Evolutionary conservation across 306 rosid species (phyloP).

Genomic region (Cicer arietinum): DNA sequence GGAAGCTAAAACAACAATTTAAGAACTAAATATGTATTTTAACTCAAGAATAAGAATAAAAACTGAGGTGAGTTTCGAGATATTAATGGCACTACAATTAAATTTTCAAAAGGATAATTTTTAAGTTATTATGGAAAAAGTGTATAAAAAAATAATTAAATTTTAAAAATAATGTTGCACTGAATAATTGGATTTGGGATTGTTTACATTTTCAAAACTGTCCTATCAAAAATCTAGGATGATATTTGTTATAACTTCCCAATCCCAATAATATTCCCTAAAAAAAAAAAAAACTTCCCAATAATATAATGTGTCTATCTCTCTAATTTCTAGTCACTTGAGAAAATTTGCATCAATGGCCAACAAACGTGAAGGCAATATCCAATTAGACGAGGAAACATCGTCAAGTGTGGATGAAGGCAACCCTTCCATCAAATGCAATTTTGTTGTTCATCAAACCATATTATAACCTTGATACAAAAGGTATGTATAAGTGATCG

Average conservation of each 20-base stretch:
- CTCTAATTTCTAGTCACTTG: not conserved
- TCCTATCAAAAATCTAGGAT: not conserved
- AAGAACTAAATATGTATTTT: no score
- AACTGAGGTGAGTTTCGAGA: no score
- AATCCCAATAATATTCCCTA: not conserved
- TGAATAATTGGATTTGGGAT: no score
- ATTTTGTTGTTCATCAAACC: slow-evolving; percentile 39
- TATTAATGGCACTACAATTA: no score
- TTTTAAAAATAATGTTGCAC: no score
- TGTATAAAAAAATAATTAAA: no score
- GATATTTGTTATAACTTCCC: not conserved
- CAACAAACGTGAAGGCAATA: not conserved
- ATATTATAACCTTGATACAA: slow-evolving; percentile 22
- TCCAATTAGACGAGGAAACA: slow-evolving; percentile 13
- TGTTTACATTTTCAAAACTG: no score
- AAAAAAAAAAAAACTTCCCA: not conserved
- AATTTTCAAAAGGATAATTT: no score
- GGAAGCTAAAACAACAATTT: no score
- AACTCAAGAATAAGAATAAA: no score
- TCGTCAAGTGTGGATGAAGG: slow-evolving; percentile 40
- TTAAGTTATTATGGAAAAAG: no score
- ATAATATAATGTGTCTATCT: not conserved
- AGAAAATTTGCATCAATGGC: slow-evolving; percentile 29
- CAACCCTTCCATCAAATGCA: slow-evolving; percentile 7
- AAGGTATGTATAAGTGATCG: slow-evolving; percentile 24